These are phyloP conservation scores for Coemansia biformis DNA, from an alignment of 192 early-diverging fungal species.

Conservation along the genomic window DNA sequence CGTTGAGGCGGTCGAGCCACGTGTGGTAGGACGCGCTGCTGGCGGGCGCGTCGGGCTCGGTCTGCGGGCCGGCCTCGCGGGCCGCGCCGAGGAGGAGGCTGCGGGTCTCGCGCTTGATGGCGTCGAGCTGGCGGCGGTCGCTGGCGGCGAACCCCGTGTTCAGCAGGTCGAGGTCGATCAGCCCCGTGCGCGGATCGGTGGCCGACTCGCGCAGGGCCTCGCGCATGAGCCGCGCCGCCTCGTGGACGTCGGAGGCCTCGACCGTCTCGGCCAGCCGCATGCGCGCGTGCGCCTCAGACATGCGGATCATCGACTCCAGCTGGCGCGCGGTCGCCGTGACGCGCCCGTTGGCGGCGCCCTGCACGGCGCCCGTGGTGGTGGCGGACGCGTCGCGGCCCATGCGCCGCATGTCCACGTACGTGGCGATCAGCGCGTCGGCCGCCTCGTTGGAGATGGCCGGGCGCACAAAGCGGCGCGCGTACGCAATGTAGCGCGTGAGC, in stretches of 20 bases:
- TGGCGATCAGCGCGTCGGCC: constrained; percentile 64
- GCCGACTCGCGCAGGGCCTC: constrained; percentile 87
- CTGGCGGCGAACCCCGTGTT: constrained; percentile 81
- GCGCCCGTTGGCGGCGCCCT: constrained; percentile 47
- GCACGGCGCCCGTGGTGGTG: constrained; percentile 41
- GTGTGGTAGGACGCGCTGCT: constrained; percentile 27
- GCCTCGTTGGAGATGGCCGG: constrained; percentile 80
- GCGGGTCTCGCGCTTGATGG: constrained; percentile 44
- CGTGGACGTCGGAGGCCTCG: constrained; percentile 75
- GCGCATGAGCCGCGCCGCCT: constrained; percentile 81
- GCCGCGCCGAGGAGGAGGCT: constrained; percentile 36
- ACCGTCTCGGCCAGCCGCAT: constrained; percentile 78
- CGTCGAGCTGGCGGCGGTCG: constrained; percentile 55
- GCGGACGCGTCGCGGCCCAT: constrained; percentile 52
- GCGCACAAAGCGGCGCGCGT: constrained; percentile 68
- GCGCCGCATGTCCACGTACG: constrained; percentile 78
- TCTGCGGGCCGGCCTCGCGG: not conserved
- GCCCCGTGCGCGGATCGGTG: constrained; percentile 88
- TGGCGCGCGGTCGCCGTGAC: constrained; percentile 93
- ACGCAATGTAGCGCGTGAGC: constrained; percentile 89
- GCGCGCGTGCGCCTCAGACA: constrained; percentile 87
- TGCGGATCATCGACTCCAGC: constrained; percentile 95
- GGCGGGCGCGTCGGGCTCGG: constrained; percentile 13
- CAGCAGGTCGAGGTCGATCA: constrained; percentile 90
- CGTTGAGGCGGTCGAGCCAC: constrained; percentile 46